Evolutionary conservation across 2,329 filamentous ascomycete genomes (phyloP).

Genomic region (Alternaria brassicicola): DNA sequence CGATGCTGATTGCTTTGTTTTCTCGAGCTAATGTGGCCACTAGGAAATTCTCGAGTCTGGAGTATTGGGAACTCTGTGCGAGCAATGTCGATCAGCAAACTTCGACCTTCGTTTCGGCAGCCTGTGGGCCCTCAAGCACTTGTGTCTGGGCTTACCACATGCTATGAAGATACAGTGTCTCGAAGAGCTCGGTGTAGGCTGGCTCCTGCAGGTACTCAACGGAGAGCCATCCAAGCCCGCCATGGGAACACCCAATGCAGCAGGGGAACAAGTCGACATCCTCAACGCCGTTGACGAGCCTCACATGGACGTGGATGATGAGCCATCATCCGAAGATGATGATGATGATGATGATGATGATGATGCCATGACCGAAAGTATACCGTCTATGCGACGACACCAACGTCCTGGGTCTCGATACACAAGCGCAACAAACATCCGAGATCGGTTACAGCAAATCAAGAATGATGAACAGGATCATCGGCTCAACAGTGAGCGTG

Average conservation of each 20-base stretch:
- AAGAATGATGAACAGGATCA: conserved; percentile 72
- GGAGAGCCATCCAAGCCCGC: conserved; percentile 56
- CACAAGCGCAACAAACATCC: conserved; percentile 44
- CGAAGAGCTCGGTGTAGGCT: conserved; percentile 76
- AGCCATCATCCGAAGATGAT: conserved; percentile 48
- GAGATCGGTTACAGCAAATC: conserved; percentile 52
- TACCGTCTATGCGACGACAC: conserved; percentile 47
- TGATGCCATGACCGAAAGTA: conserved; percentile 54
- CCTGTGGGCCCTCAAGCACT: conserved; percentile 91
- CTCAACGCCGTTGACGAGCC: conserved; percentile 59
- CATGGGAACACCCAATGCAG: conserved; percentile 64
- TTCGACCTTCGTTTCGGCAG: conserved; percentile 82
- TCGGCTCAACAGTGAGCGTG: conserved; percentile 70
- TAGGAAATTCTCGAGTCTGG: conserved; percentile 73
- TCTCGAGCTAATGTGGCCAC: conserved; percentile 18
- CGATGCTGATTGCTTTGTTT: no score
- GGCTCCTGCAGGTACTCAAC: conserved; percentile 80
- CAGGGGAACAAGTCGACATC: conserved; percentile 65
- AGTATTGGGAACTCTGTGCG: conserved; percentile 77
- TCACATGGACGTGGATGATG: conserved; percentile 51
- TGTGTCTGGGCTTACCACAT: conserved; percentile 74
- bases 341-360: conserved; percentile 52
- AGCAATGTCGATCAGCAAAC: conserved; percentile 81
- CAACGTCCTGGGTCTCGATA: conserved; percentile 47
- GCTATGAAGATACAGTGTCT: conserved; percentile 78